Percentiles rank a stretch among this genome's conserved stretches.
Conservation (phyloP, 768 basidiomycete genomes). For the Serendipita sp. region DNA sequence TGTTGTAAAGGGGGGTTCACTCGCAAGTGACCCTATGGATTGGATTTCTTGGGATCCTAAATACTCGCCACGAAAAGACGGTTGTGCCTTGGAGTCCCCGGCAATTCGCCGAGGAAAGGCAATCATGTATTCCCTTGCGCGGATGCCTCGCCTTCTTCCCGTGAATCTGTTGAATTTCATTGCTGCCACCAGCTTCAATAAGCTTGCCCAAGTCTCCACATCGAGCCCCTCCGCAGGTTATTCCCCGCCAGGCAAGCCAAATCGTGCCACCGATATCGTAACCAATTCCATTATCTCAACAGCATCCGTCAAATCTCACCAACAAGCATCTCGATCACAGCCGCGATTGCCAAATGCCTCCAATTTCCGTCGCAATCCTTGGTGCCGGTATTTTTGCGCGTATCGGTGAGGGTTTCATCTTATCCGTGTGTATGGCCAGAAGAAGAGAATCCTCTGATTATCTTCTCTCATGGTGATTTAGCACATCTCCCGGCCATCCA, state of each 20-base stretch:
- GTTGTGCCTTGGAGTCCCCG: neutral
- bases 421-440: neutral
- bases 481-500: constrained; percentile 70
- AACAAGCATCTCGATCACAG: too few species aligned
- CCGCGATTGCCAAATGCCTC: constrained; percentile 3
- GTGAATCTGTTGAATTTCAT: neutral
- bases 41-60: constrained; percentile 5
- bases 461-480: constrained; percentile 17
- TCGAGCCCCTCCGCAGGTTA: too few species aligned
- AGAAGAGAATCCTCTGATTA: constrained; percentile 13
- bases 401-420: constrained; percentile 34
- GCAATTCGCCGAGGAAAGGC: neutral
- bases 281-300: neutral
- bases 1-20: neutral
- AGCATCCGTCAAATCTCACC: neutral
- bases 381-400: constrained; percentile 68
- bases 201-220: too few species aligned
- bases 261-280: too few species aligned
- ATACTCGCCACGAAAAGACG: neutral
- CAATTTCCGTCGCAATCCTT: constrained; percentile 52
- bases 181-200: too few species aligned
- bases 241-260: too few species aligned
- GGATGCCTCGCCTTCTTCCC: constrained; percentile 1
- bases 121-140: neutral
- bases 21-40: neutral